phyloP scores from a whole-genome alignment of 2,329 filamentous ascomycete genomes.

The Fusarium marasasianum region DNA sequence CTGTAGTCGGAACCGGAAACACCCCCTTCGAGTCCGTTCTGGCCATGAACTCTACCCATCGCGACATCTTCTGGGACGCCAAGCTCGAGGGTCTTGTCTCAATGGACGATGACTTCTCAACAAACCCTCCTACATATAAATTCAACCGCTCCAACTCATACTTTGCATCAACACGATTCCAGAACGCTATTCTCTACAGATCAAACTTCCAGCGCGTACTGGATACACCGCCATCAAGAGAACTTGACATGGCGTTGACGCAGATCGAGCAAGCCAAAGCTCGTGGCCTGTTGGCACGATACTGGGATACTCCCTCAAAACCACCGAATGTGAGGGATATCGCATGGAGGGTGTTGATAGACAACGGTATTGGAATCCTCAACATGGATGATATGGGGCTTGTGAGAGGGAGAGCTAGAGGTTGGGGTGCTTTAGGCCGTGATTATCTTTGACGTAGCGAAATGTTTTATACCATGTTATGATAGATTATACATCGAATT shows the following conservation, averaged over 20 bases:
- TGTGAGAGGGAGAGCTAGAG: slow-evolving; percentile 10
- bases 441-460: neutral
- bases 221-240: neutral
- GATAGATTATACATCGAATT: neutral
- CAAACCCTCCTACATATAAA: neutral
- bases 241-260: neutral
- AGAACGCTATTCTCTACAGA: slow-evolving; percentile 7
- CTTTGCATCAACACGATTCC: slow-evolving; percentile 5
- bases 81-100: slow-evolving; percentile 5
- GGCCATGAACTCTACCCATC: neutral
- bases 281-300: slow-evolving; percentile 2
- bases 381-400: slow-evolving; percentile 24
- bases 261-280: slow-evolving; percentile 17
- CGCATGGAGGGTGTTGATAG: slow-evolving; percentile 7
- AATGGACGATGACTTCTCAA: neutral
- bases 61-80: slow-evolving; percentile 24
- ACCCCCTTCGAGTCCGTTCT: neutral
- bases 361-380: neutral
- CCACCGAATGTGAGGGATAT: slow-evolving; percentile 21
- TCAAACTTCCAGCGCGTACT: neutral
- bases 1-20: slow-evolving; percentile 2
- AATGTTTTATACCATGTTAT: neutral
- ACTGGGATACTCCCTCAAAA: slow-evolving; percentile 6
- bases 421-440: slow-evolving; percentile 1
- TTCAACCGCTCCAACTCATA: slow-evolving; percentile 19